Evolutionary conservation across 2,329 filamentous ascomycete genomes (phyloP), one percentile per base, ranked within the genome.

Genomic region (Ascochyta viciae-villosae): DNA sequence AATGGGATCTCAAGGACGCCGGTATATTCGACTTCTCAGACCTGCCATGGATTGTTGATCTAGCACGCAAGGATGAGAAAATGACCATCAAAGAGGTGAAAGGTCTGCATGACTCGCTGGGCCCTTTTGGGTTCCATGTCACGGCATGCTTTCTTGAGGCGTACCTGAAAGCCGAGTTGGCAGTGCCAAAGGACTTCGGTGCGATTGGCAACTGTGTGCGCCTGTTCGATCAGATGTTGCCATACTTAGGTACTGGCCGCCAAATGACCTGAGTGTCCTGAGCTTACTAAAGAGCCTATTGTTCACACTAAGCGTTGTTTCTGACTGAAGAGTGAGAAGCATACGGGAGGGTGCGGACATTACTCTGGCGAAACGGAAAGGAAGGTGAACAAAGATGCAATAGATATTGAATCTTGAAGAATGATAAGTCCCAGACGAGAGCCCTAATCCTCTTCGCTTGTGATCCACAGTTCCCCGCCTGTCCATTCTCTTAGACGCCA

Each of bases 11-110:
- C 27, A n/a, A 57, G 3, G 29, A 64, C 29, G 57, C 58, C 0
- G 65, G 46, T 0, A 49, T 67, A 4, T 64, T 72, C 8, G 68
- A 72, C 35, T 69, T 58, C 19, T 57, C 59, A 0, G 71, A 72
- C 40, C 24, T 72, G 5, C 63, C 70, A 0, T 33, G 60, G 10
- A 34, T 73, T 12, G 33, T 61, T 3, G 61, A 67, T 19, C 29
- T 68, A 0, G 60, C 62, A 3, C 47, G 52, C 5, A 49, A 47
- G 4, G 34, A 59, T 9, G 61, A 42, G 7, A 57, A 56, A 2
- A 62, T 55, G 6, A 31, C 12, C 8, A 50, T 33, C 16, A 7
- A 51, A 5, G 16, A 31, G 3, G 54, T 37, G 1, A 45, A 42
- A 4, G 61, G 59, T 0, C 7, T 66, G 9, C 58, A 53, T 3